phyloP scores from a whole-genome alignment of 2,329 filamentous ascomycete genomes.

The Epichloe baconii region DNA sequence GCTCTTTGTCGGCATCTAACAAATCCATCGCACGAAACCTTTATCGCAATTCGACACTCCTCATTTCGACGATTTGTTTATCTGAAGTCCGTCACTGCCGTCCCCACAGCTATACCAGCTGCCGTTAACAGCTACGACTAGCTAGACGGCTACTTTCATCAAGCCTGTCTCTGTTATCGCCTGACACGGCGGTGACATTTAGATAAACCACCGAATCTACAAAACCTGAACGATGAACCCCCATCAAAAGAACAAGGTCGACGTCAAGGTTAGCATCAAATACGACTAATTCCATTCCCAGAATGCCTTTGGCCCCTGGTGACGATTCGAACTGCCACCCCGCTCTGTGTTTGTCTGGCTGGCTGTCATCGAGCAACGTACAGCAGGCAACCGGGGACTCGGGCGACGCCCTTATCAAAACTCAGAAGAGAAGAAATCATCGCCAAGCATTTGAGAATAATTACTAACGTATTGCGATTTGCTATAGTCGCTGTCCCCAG shows the following conservation, averaged over 20 bases:
- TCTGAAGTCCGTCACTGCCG: not conserved
- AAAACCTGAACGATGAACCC: conserved; percentile 60
- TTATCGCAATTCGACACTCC: not conserved
- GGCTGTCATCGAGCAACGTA: not conserved
- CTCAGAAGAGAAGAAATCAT: not conserved
- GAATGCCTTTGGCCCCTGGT: not conserved
- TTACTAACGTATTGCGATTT: not conserved
- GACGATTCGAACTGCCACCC: not conserved
- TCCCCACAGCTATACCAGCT: not conserved
- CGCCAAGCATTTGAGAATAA: not conserved
- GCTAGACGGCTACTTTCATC: not conserved
- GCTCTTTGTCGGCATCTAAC: not conserved
- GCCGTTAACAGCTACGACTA: not conserved
- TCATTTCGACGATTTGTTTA: not conserved
- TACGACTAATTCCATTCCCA: not conserved
- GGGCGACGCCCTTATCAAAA: not conserved
- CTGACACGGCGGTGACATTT: not conserved
- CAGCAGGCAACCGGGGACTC: not conserved
- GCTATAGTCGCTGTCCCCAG: conserved; percentile 69
- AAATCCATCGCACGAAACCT: not conserved
- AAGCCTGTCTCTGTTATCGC: not conserved
- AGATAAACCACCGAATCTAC: not conserved
- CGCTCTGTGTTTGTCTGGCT: not conserved
- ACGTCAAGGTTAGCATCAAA: conserved; percentile 69
- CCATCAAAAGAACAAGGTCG: conserved; percentile 96